These are phyloP conservation scores for Coprinopsis cinerea DNA, from an alignment of 768 basidiomycete genomes.

Conservation along the genomic window DNA sequence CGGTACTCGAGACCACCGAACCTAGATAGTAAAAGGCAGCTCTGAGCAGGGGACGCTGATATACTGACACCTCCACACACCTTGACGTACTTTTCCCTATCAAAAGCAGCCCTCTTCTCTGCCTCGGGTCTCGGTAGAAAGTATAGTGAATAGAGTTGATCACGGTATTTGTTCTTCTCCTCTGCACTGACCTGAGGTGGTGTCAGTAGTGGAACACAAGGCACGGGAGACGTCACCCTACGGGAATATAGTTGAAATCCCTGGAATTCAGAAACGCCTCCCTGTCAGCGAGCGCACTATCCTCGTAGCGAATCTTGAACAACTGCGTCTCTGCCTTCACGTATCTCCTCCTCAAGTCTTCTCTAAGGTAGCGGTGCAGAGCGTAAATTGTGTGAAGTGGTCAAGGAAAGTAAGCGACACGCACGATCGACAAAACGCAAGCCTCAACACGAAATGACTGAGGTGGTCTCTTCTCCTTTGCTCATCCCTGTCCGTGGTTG, in stretches of 20 bases:
- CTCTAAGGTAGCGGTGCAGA: slow-evolving; percentile 39
- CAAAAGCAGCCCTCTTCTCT: slow-evolving; percentile 29
- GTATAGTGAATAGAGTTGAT: slow-evolving; percentile 47
- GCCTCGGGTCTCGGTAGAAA: slow-evolving; percentile 27
- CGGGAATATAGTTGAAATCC: slow-evolving; percentile 62
- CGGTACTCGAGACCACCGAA: slow-evolving; percentile 94
- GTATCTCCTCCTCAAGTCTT: slow-evolving; percentile 84
- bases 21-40: slow-evolving; percentile 38
- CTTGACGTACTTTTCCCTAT: slow-evolving; percentile 69
- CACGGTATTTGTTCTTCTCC: slow-evolving; percentile 47
- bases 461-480: slow-evolving; percentile 82
- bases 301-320: slow-evolving; percentile 78
- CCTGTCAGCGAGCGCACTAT: slow-evolving; percentile 50
- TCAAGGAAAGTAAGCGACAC: slow-evolving; percentile 25
- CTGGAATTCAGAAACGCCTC: slow-evolving; percentile 58
- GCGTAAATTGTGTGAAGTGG: background rate
- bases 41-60: background rate
- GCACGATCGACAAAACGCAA: slow-evolving; percentile 96
- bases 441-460: slow-evolving; percentile 87
- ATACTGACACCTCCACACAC: slow-evolving; percentile 21
- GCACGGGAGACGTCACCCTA: slow-evolving; percentile 23
- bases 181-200: slow-evolving; percentile 43
- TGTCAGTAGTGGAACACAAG: background rate
- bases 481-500: slow-evolving; percentile 37
- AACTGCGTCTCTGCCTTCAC: slow-evolving; percentile 83